Evolutionary conservation across 768 basidiomycete genomes (phyloP).

Genomic region (Cubamyces sp.): DNA sequence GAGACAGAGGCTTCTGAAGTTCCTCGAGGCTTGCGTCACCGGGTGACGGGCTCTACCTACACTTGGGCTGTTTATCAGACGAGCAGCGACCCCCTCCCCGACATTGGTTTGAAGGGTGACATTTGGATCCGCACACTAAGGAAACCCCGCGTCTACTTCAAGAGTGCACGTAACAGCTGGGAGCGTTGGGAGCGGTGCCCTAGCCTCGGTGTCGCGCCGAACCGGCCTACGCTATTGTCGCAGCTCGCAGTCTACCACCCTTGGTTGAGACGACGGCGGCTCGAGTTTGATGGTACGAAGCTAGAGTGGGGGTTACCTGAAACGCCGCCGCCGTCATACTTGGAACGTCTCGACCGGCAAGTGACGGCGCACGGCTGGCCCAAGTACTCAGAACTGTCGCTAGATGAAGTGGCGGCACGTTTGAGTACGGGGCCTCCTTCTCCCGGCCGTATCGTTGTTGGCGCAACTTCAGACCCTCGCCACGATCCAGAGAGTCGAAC

Average conservation of each 20-base stretch:
- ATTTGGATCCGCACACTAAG: not conserved
- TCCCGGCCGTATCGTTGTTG: not conserved
- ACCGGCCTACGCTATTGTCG: not conserved
- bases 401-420: not conserved
- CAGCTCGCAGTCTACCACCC: not conserved
- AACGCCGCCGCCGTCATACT: not conserved
- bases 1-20: not conserved
- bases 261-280: conserved; percentile 2
- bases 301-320: conserved; percentile 1
- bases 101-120: conserved; percentile 2
- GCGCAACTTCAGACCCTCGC: not conserved
- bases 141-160: not conserved
- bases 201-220: not conserved
- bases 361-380: not conserved
- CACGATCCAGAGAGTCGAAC: not conserved
- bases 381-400: not conserved
- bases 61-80: not conserved
- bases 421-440: not conserved
- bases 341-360: not conserved
- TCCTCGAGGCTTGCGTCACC: not conserved
- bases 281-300: not conserved
- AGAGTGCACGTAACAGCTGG: not conserved
- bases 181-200: not conserved
- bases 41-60: not conserved
- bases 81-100: not conserved